A percentile compares a stretch with the other conserved stretches of the same genome.
These are phyloP conservation scores for Trichoderma endophyticum DNA, from an alignment of 2,329 filamentous ascomycete species.

Conservation along the genomic window DNA sequence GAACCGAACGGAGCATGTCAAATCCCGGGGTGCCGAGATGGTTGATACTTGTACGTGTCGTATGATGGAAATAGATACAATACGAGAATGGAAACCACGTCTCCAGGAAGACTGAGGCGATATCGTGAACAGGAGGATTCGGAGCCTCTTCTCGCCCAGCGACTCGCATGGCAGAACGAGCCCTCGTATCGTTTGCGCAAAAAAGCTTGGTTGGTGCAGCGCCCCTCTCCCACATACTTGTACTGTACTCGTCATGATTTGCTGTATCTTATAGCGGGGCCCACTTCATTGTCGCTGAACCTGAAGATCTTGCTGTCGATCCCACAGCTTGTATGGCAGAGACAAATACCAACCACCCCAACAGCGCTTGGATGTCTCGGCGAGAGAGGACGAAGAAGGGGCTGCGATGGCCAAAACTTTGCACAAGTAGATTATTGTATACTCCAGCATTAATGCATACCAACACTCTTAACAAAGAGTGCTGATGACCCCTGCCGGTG, in stretches of 20 bases:
- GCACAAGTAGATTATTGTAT: neutral
- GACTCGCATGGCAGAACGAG: neutral
- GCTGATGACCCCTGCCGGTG: neutral
- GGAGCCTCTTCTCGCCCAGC: neutral
- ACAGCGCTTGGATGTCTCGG: neutral
- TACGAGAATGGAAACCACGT: neutral
- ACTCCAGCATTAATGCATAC: neutral
- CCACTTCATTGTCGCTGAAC: slow-evolving; percentile 16
- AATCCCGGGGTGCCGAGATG: neutral
- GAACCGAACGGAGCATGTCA: neutral
- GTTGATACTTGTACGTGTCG: neutral
- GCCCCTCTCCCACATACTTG: slow-evolving; percentile 1
- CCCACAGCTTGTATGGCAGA: neutral
- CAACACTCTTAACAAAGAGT: neutral
- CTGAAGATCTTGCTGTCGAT: slow-evolving; percentile 17
- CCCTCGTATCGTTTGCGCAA: neutral
- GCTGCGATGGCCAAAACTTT: neutral
- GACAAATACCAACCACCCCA: neutral
- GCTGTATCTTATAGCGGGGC: neutral
- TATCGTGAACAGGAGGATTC: neutral
- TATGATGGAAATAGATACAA: neutral
- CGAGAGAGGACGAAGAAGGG: neutral
- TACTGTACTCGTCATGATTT: slow-evolving; percentile 9
- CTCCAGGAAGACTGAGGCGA: neutral
- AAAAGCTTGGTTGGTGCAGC: slow-evolving; percentile 4